A percentile compares a stretch with the other conserved stretches of the same genome.
These are phyloP conservation scores for Pyrenula massariospora DNA, from an alignment of 495 filamentous ascomycete species.

Conservation along the genomic window DNA sequence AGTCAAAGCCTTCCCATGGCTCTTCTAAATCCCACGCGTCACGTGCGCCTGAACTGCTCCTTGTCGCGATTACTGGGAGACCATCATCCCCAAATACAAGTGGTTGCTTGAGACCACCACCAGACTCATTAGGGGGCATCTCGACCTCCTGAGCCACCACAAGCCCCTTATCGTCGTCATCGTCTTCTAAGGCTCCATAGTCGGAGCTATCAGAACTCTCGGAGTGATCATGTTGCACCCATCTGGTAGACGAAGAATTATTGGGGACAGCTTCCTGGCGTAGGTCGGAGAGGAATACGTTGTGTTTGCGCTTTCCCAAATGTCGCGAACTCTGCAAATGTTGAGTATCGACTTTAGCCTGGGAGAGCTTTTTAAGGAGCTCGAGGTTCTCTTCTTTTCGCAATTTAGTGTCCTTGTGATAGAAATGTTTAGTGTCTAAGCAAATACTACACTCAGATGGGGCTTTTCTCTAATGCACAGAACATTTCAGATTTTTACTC, in stretches of 20 bases:
- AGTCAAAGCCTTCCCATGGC: conserved; percentile 52
- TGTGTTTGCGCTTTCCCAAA: conserved; percentile 45
- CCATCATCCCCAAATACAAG: conserved; percentile 68
- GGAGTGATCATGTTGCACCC: conserved; percentile 12
- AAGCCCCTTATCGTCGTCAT: conserved; percentile 2
- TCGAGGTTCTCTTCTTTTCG: conserved; percentile 86
- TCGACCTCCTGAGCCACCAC: background rate
- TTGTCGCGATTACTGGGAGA: conserved; percentile 67
- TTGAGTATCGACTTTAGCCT: conserved; percentile 69
- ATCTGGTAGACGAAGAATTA: conserved; percentile 1
- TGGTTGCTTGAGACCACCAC: conserved; percentile 78
- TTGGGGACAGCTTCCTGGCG: background rate
- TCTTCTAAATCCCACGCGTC: conserved; percentile 26
- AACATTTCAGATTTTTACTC: conserved; percentile 12
- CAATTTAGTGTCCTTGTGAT: conserved; percentile 89
- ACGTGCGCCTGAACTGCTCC: conserved; percentile 27
- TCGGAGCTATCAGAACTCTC: conserved; percentile 28
- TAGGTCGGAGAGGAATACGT: conserved; percentile 3
- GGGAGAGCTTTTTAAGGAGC: conserved; percentile 69
- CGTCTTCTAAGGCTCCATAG: conserved; percentile 16
- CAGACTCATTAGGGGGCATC: conserved; percentile 27
- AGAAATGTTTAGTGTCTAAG: conserved; percentile 24
- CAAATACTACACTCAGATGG: background rate
- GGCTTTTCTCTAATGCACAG: no score
- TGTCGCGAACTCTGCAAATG: conserved; percentile 63